Percentiles rank a stretch among this genome's conserved stretches.
Conservation (phyloP, 108 stramenopile species). For the Parietichytrium sp. region DNA sequence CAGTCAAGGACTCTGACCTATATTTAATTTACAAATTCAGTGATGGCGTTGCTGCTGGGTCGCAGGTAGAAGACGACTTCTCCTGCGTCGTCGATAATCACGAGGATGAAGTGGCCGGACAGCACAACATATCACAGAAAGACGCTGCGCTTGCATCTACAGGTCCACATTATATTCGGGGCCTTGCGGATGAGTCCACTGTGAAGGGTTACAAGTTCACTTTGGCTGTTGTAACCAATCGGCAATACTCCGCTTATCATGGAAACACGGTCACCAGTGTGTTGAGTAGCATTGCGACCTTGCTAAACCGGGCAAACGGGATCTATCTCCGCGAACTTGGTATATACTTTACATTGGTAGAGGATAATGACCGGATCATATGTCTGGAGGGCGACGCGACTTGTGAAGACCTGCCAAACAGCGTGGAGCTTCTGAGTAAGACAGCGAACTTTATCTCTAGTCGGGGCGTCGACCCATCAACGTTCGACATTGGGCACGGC, state of each 20-base stretch:
- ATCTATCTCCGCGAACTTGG: constrained; percentile 9
- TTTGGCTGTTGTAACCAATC: neutral
- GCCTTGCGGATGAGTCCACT: too few species aligned
- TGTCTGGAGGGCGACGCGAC: neutral
- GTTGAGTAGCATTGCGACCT: neutral
- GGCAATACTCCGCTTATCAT: neutral
- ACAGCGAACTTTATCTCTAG: neutral
- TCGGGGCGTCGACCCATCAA: neutral
- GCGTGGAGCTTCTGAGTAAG: neutral
- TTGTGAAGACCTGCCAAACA: neutral
- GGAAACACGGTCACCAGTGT: neutral
- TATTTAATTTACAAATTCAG: too few species aligned
- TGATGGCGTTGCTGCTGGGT: too few species aligned
- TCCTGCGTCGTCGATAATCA: too few species aligned
- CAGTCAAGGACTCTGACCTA: too few species aligned
- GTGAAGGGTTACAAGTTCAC: neutral
- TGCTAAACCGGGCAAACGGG: neutral
- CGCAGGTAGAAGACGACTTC: too few species aligned
- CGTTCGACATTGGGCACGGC: neutral
- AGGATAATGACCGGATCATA: neutral
- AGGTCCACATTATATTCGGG: too few species aligned
- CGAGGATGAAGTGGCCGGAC: too few species aligned
- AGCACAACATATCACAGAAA: too few species aligned
- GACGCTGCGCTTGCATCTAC: too few species aligned
- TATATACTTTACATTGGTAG: neutral